Evolutionary conservation across 2,329 filamentous ascomycete genomes (phyloP).

Genomic region (Aspergillus arachidicola): DNA sequence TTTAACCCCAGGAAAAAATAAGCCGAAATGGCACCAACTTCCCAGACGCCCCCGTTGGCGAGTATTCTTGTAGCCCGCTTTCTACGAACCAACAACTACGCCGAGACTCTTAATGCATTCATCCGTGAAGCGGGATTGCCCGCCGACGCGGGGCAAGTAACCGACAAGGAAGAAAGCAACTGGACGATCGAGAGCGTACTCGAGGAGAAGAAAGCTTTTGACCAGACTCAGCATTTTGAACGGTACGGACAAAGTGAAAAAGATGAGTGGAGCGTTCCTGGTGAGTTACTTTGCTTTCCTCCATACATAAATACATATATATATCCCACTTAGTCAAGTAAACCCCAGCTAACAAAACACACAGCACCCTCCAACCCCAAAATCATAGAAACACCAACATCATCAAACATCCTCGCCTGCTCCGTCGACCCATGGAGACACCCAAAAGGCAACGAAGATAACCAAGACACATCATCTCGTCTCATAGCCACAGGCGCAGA

Average conservation of each 20-base stretch:
- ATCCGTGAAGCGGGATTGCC: slow-evolving; percentile 59
- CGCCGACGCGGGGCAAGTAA: slow-evolving; percentile 48
- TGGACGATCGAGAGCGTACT: slow-evolving; percentile 63
- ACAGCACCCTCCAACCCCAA: slow-evolving; percentile 51
- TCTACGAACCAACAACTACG: slow-evolving; percentile 45
- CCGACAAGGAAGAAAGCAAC: slow-evolving; percentile 34
- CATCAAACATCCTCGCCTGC: slow-evolving; percentile 57
- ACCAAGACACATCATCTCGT: slow-evolving; percentile 21
- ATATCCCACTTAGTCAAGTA: not conserved
- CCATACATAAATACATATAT: not conserved
- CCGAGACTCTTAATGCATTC: slow-evolving; percentile 60
- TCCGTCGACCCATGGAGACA: slow-evolving; percentile 44
- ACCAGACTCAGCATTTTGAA: slow-evolving; percentile 59
- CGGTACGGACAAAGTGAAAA: slow-evolving; percentile 51
- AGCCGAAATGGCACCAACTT: slow-evolving; percentile 11
- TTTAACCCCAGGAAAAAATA: not conserved
- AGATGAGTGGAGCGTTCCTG: slow-evolving; percentile 51
- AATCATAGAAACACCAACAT: slow-evolving; percentile 47
- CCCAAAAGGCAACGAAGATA: slow-evolving; percentile 10
- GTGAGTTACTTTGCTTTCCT: slow-evolving; percentile 29
- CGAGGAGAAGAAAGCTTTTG: slow-evolving; percentile 62
- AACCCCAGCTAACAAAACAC: not conserved
- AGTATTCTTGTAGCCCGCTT: slow-evolving; percentile 47
- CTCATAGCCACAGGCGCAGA: slow-evolving; percentile 52
- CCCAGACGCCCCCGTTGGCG: slow-evolving; percentile 24